Percentiles rank a stretch among this genome's conserved stretches.
Evolutionary conservation across 1,139 yeast species (phyloP).

Genomic region (Spencermartinsiella ligniputridi): DNA sequence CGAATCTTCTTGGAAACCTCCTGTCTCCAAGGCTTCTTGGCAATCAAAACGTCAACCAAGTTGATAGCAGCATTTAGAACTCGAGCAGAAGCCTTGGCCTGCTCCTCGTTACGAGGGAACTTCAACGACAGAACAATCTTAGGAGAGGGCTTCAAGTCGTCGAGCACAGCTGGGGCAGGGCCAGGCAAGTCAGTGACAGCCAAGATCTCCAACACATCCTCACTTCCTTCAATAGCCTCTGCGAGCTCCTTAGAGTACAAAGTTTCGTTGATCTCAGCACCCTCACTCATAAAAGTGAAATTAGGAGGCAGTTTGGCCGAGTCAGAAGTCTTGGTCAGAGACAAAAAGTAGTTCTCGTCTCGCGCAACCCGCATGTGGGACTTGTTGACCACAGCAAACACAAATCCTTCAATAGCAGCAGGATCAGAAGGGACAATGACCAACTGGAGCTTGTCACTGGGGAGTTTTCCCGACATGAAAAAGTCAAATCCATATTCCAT

Average conservation of each 20-base stretch:
- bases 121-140: constrained; percentile 50
- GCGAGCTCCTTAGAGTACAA: constrained; percentile 51
- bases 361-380: constrained; percentile 74
- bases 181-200: constrained; percentile 80
- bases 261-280: constrained; percentile 70
- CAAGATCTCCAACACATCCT: constrained; percentile 55
- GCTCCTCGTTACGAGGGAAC: constrained; percentile 44
- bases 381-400: constrained; percentile 82
- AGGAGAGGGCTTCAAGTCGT: constrained; percentile 52
- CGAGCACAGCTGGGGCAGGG: constrained; percentile 53
- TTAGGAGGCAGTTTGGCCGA: constrained; percentile 64
- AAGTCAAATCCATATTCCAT: constrained; percentile 55
- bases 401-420: constrained; percentile 53
- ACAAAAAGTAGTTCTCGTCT: constrained; percentile 70
- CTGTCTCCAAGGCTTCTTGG: constrained; percentile 43
- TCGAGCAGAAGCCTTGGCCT: constrained; percentile 45
- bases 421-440: constrained; percentile 56
- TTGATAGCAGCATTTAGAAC: constrained; percentile 50
- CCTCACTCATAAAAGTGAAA: constrained; percentile 87
- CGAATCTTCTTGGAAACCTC: constrained; percentile 74
- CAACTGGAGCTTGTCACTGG: constrained; percentile 44
- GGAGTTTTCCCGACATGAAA: constrained; percentile 47
- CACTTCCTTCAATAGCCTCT: constrained; percentile 48
- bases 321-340: constrained; percentile 77
- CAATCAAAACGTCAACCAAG: constrained; percentile 50